Base-by-base conservation (phyloP, 2,329 filamentous ascomycete species). In the Venturiaceae sp. region DNA sequence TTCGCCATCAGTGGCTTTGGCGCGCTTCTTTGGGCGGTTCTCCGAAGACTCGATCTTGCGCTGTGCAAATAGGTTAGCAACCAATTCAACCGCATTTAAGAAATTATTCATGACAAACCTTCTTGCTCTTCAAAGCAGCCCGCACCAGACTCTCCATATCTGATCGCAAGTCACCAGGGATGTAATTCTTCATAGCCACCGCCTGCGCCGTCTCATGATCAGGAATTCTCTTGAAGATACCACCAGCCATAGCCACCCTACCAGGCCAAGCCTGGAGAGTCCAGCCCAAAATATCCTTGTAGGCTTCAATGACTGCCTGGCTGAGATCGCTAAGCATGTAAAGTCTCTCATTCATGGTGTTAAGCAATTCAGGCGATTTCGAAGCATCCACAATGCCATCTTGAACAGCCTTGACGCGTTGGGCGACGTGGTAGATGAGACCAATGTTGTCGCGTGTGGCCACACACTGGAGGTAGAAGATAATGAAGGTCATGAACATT, bases 291-390 rank as follows among this genome's bases (percentile, higher is more conserved):
- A 86, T 82, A 62, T 96, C 91, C 69, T 94, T 89, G 79, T 88
- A 99, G 64, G 87, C 86, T 53, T 90, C 83, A 60, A 96, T 87
- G 13, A 92, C 80, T 3, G 85, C 82, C 71, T 94, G 89, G 0
- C 92, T 84, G 9, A 99, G 80, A 71, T 99, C 94, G 55, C 90
- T 92, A 37, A 99, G 74, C 5, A 92, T 84, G 69, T 96, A 95
- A 0, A 99, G 79, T 62, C 85, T 84, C 59, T 91, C 84, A 65
- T 86, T 89, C 26, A 58, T 54, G 13, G 19, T 44, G 5, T 39
- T 26, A n/a, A 54, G 34, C 55, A 50, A 23, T 3, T 33, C 58
- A 14, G 57, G 1, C 30, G 23, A 11, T 23, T 66, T 66, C 2
- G 41, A 36, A 47, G 68, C 55, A 0, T 83, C 81, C 26, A 82